These are phyloP conservation scores for Lentinula boryana DNA, from an alignment of 768 basidiomycete species.

Conservation along the genomic window DNA sequence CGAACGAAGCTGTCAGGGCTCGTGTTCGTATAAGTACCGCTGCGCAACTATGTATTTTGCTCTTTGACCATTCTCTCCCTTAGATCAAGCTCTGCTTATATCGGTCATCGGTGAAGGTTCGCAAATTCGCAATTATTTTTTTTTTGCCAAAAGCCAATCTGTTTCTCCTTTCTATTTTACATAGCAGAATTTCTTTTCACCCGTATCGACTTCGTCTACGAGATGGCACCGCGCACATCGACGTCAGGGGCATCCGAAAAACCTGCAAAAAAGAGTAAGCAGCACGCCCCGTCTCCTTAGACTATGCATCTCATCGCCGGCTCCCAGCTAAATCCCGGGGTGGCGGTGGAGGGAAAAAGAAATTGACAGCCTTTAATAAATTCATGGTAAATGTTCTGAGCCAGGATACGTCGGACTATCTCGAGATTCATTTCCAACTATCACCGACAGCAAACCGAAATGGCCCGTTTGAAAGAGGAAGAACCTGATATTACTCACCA, in stretches of 20 bases:
- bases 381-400: constrained; percentile 41
- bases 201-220: not conserved
- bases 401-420: not conserved
- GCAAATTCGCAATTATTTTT: not conserved
- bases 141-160: not conserved
- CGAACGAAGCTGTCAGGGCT: constrained; percentile 45
- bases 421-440: not conserved
- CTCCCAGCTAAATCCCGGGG: constrained; percentile 35
- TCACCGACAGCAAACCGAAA: constrained; percentile 57
- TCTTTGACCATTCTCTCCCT: constrained; percentile 26
- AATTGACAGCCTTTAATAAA: constrained; percentile 72
- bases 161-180: not conserved
- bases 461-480: constrained; percentile 72
- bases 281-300: constrained; percentile 3
- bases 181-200: not conserved
- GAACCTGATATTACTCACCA: constrained; percentile 69
- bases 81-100: not conserved
- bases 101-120: not conserved
- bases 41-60: constrained; percentile 18
- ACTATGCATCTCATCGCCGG: constrained; percentile 14
- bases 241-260: constrained; percentile 38
- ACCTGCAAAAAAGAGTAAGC: constrained; percentile 53
- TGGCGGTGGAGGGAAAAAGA: constrained; percentile 43
- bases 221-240: constrained; percentile 40
- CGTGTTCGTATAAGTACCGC: constrained; percentile 55